Percentiles rank a stretch among this genome's conserved stretches.
Evolutionary conservation across 306 rosid genomes (phyloP).

Genomic region (Luffa aegyptiaca): DNA sequence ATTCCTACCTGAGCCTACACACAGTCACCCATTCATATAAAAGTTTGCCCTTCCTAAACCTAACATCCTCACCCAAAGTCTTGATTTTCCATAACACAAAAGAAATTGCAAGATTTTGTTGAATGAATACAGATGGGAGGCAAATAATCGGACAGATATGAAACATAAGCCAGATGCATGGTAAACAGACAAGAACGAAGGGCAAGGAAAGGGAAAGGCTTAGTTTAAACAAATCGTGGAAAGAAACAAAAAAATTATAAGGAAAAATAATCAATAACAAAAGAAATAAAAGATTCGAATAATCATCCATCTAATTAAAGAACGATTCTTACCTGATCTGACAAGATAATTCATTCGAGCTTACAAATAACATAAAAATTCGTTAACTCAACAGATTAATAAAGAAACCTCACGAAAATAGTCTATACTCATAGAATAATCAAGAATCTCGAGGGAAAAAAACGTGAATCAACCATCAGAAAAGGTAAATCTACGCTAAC

Average conservation of each 20-base stretch:
- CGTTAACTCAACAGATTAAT: neutral
- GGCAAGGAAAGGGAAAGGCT: neutral
- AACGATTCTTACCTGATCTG: neutral
- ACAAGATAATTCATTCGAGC: neutral
- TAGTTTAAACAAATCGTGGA: neutral
- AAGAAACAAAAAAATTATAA: neutral
- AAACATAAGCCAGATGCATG: neutral
- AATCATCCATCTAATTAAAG: neutral
- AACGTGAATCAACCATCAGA: neutral
- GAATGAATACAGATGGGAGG: neutral
- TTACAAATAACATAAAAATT: neutral
- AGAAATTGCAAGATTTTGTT: neutral
- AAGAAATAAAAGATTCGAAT: neutral
- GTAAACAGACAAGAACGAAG: neutral
- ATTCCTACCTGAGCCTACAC: conserved; percentile 99
- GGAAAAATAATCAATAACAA: neutral
- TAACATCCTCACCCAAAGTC: conserved; percentile 9
- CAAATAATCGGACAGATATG: neutral
- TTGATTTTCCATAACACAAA: neutral
- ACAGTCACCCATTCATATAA: conserved; percentile 78
- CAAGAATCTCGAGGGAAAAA: neutral
- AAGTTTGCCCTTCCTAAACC: conserved; percentile 16
- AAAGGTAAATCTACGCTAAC: conserved; percentile 4
- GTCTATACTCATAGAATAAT: neutral
- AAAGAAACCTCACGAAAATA: neutral